These are phyloP conservation scores for Nakazawaea holstii DNA, from an alignment of 805 yeast genomes.

Conservation along the genomic window DNA sequence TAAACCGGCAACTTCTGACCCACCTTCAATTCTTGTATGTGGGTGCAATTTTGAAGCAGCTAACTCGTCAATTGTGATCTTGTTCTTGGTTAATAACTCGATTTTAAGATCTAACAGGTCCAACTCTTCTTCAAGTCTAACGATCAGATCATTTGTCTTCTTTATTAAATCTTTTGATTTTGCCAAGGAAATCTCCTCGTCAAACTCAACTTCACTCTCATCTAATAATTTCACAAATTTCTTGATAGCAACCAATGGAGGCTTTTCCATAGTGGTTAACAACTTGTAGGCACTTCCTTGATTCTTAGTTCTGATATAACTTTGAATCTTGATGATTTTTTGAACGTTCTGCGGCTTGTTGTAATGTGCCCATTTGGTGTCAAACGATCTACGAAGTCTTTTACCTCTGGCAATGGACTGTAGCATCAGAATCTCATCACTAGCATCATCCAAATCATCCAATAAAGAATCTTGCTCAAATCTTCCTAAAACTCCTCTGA, in stretches of 20 bases:
- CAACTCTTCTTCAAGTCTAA: slow-evolving; percentile 65
- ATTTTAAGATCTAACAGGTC: slow-evolving; percentile 75
- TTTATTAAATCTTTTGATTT: slow-evolving; percentile 63
- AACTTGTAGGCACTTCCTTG: slow-evolving; percentile 71
- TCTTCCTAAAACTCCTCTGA: slow-evolving; percentile 61
- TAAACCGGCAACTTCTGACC: slow-evolving; percentile 14
- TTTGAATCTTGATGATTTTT: slow-evolving; percentile 70
- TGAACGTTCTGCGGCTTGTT: slow-evolving; percentile 38
- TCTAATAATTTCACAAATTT: slow-evolving; percentile 73
- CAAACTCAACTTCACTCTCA: slow-evolving; percentile 68
- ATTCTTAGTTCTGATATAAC: slow-evolving; percentile 59
- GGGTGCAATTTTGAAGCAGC: slow-evolving; percentile 31
- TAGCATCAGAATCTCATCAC: slow-evolving; percentile 33
- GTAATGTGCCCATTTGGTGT: slow-evolving; percentile 42
- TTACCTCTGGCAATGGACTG: slow-evolving; percentile 55
- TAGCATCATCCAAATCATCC: slow-evolving; percentile 46
- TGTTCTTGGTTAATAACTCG: slow-evolving; percentile 72
- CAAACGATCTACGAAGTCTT: slow-evolving; percentile 30
- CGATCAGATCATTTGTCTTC: slow-evolving; percentile 65
- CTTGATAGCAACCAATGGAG: slow-evolving; percentile 71
- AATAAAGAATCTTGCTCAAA: slow-evolving; percentile 47
- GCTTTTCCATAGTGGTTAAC: slow-evolving; percentile 63
- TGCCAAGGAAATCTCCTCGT: slow-evolving; percentile 67
- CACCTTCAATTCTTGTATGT: slow-evolving; percentile 14
- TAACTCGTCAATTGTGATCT: slow-evolving; percentile 71